Evolutionary conservation across 345 rosid species (phyloP).

Genomic region (Linum trigynum): DNA sequence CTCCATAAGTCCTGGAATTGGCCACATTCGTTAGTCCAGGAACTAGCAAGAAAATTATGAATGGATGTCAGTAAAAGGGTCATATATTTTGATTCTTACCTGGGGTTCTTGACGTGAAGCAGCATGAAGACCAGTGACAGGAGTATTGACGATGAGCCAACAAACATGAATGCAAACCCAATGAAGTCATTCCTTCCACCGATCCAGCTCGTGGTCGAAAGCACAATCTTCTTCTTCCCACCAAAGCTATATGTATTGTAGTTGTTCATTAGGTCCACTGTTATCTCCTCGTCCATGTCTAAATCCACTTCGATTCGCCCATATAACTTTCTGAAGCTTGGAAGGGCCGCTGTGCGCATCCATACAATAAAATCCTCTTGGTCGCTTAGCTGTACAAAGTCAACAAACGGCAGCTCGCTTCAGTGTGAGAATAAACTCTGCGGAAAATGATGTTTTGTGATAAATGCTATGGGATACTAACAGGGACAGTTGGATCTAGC

Average conservation of each 20-base stretch:
- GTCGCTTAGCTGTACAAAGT: slow-evolving; percentile 44
- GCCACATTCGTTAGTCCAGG: slow-evolving; percentile 1
- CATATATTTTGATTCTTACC: slow-evolving; percentile 23
- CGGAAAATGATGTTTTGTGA: background rate
- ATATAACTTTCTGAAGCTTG: slow-evolving; percentile 67
- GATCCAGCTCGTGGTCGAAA: slow-evolving; percentile 71
- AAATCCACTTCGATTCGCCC: slow-evolving; percentile 76
- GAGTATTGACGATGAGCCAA: slow-evolving; percentile 53
- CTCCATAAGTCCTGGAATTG: slow-evolving; percentile 42
- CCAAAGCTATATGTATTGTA: slow-evolving; percentile 79
- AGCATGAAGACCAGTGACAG: slow-evolving; percentile 52
- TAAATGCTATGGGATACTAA: slow-evolving; percentile 21
- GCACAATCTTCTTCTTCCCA: slow-evolving; percentile 68
- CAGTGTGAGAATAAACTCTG: background rate
- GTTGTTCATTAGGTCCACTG: slow-evolving; percentile 52
- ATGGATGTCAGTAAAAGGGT: background rate
- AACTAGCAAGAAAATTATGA: background rate
- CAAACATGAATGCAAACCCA: slow-evolving; percentile 52
- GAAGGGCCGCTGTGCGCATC: slow-evolving; percentile 84
- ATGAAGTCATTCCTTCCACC: slow-evolving; percentile 82
- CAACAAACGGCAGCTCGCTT: slow-evolving; percentile 10
- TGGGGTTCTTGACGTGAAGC: slow-evolving; percentile 53
- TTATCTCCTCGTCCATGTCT: slow-evolving; percentile 42
- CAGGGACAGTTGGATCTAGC: slow-evolving; percentile 52
- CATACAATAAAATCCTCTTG: slow-evolving; percentile 84